phyloP scores from a whole-genome alignment of 2,329 filamentous ascomycete genomes.

The Cladosporium austrohemisphaericum region DNA sequence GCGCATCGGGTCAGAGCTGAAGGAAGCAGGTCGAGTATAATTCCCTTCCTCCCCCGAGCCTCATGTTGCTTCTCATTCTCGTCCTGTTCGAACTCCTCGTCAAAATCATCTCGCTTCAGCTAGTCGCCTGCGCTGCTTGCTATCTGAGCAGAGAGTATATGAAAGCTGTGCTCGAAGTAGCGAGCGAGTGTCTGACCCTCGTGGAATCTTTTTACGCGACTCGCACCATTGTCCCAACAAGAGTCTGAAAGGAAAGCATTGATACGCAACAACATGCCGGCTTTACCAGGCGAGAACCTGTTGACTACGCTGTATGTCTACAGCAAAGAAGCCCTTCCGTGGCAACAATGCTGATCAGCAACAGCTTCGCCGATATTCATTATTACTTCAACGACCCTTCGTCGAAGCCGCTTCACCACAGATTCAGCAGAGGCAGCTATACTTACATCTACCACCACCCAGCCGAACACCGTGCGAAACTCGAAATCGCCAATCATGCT shows the following conservation, averaged over 20 bases:
- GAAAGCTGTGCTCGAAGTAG: conserved; percentile 27
- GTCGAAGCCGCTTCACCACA: conserved; percentile 68
- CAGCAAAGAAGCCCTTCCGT: not conserved
- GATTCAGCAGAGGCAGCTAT: conserved; percentile 76
- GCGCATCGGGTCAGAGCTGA: not conserved
- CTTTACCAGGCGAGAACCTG: conserved; percentile 45
- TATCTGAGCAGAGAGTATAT: conserved; percentile 23
- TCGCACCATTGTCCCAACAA: conserved; percentile 14
- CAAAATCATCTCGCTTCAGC: conserved; percentile 19
- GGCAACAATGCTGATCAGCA: not conserved
- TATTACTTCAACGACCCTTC: conserved; percentile 71
- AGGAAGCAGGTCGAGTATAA: conserved; percentile 1
- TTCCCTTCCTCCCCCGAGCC: not conserved
- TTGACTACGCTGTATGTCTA: conserved; percentile 45
- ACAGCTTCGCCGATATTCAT: conserved; percentile 74
- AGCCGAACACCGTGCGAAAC: conserved; percentile 60
- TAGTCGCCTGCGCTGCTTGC: conserved; percentile 15
- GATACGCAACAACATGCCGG: conserved; percentile 40
- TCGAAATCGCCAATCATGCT: conserved; percentile 72
- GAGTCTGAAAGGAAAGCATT: conserved; percentile 15
- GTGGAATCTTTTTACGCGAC: conserved; percentile 23
- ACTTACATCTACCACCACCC: conserved; percentile 77
- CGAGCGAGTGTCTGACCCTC: conserved; percentile 27
- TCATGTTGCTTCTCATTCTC: conserved; percentile 13
- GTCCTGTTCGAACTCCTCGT: conserved; percentile 16